Base-by-base conservation (phyloP, 371 early-diverging fungal species). In the Mortierella sp. region DNA sequence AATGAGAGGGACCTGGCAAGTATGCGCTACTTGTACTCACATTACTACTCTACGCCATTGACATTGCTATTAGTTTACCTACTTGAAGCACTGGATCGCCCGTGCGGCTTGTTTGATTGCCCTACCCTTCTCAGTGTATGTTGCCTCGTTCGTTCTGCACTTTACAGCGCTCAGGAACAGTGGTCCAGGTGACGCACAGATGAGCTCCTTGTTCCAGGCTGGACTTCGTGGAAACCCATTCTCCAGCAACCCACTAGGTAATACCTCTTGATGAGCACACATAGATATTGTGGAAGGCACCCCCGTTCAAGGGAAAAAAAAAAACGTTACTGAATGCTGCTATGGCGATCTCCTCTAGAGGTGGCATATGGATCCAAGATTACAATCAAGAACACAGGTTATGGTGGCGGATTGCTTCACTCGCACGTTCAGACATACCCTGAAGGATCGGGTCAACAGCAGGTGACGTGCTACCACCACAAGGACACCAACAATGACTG, bases 131-230 rank as follows among this genome's bases (percentile, higher is more conserved):
- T 41, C 82, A 6, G 86, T 99, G 49, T 99, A 99, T 81, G 76
- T 97, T 51, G 65, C 91, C n/a, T 83, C 90, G 30, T 99, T 99
- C 82, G 83, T 80, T 43, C 58, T 98, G 7, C 99, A 99, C 82
- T 99, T 99, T 79, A 82, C 85, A 38, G 86, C 99, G 45, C 86
- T 99, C 26, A 91, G 88, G 71, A 87, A 86, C 54, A 91, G 91
- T 64, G 98, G 99, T 1, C 82, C 93, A 12, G 99, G 99, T 19
- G 99, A 99, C 82, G 95, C 96, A 10, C 95, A 95, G 61, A 99
- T 99, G 99, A 94, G 96, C 78, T 96, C 97, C 8, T 81, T 98
- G 18, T 99, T 99, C 84, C 99, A 99, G 78, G 94, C 98, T 2
- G 86, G 89, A 6, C 84, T 99, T n/a, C 67, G 84, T 34, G 98